Percentiles rank a stretch among this genome's conserved stretches.
Evolutionary conservation across 306 rosid genomes (phyloP).

Genomic region (Betula pendula): DNA sequence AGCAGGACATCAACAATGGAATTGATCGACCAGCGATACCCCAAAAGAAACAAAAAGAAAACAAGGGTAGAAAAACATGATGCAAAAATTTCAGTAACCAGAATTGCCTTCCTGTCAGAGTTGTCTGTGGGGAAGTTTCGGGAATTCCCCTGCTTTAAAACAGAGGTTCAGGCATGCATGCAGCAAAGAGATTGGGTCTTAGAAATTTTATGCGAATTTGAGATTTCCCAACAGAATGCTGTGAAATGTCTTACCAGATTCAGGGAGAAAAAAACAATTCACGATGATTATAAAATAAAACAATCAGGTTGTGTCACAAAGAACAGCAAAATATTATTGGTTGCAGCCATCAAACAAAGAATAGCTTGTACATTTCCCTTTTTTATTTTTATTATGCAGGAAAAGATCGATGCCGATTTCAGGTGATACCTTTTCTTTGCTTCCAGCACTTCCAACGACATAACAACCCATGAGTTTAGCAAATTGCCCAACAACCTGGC

Average conservation of each 20-base stretch:
- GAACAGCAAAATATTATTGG: background rate
- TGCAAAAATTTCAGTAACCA: background rate
- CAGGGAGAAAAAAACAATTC: background rate
- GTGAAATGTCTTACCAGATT: background rate
- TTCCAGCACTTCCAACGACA: constrained; percentile 69
- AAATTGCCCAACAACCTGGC: constrained; percentile 54
- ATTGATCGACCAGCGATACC: background rate
- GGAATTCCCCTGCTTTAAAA: background rate
- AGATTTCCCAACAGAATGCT: background rate
- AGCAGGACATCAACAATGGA: background rate
- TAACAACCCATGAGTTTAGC: constrained; percentile 61
- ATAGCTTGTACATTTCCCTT: background rate
- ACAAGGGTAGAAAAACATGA: background rate
- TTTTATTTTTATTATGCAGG: background rate
- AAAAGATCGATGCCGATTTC: background rate
- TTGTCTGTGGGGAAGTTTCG: background rate
- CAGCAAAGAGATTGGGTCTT: background rate
- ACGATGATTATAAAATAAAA: no score
- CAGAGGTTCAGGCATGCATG: background rate
- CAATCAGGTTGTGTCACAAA: background rate
- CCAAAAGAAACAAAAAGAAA: background rate
- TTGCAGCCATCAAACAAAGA: background rate
- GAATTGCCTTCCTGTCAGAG: background rate
- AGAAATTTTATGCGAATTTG: no score
- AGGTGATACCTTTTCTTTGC: constrained; percentile 41